Conservation (phyloP, 2,329 filamentous ascomycete species). For the Mycocentrospora acerina region DNA sequence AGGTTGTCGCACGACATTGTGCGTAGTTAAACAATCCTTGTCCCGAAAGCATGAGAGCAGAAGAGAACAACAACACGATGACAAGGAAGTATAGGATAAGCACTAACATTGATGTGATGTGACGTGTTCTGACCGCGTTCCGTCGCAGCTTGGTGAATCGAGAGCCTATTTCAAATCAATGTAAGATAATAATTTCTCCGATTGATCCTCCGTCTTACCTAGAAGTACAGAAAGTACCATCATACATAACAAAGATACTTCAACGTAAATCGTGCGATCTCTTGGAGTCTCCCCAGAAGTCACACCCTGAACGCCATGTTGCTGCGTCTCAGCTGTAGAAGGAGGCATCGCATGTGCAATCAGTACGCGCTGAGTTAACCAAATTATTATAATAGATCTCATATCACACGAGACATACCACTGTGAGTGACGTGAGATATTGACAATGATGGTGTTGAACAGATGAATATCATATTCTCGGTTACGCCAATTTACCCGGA, state of each 20-base stretch:
- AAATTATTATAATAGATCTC: too few relatives aligned
- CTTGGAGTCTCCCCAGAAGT: constrained; percentile 9
- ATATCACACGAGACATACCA: too few relatives aligned
- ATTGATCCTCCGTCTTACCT: constrained; percentile 2
- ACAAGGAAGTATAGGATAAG: constrained; percentile 8
- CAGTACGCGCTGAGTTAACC: too few relatives aligned
- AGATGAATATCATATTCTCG: too few relatives aligned
- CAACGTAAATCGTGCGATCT: constrained; percentile 8
- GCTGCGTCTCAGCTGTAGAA: too few relatives aligned
- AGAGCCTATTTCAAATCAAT: constrained; percentile 4
- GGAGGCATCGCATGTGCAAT: too few relatives aligned
- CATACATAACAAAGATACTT: constrained; percentile 12
- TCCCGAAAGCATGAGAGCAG: constrained; percentile 23
- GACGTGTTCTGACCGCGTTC: constrained; percentile 7
- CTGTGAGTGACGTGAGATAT: too few relatives aligned
- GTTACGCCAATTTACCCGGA: too few relatives aligned
- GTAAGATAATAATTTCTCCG: background rate
- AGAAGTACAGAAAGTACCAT: constrained; percentile 12
- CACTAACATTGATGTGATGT: constrained; percentile 11
- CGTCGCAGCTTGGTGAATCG: constrained; percentile 4
- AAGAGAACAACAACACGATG: constrained; percentile 5
- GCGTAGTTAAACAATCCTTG: constrained; percentile 20
- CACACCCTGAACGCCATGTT: too few relatives aligned
- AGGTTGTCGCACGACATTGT: constrained; percentile 30
- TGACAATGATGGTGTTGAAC: too few relatives aligned